Conservation (phyloP, 2,329 filamentous ascomycete species). For the Colletotrichum viniferum region DNA sequence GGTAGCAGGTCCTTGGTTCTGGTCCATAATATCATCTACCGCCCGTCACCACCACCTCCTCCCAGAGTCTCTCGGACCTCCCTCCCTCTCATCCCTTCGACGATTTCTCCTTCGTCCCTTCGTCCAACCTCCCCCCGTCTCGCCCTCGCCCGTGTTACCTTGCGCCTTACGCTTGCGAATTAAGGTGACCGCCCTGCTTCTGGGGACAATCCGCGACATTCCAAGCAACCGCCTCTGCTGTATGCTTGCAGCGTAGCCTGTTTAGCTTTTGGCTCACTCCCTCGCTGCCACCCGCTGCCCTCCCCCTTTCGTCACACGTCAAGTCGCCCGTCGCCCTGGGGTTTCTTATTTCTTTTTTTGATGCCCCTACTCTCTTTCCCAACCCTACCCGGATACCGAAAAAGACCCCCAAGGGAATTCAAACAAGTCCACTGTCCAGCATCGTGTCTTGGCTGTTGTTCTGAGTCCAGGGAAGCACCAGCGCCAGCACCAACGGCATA, state of each 20-base stretch:
- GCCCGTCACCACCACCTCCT: neutral
- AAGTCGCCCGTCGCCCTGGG: neutral
- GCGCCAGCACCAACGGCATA: neutral
- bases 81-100: slow-evolving; percentile 6
- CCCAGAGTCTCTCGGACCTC: slow-evolving; percentile 8
- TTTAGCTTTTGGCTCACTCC: neutral
- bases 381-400: neutral
- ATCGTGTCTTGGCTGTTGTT: neutral
- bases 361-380: neutral
- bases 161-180: neutral
- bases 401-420: neutral
- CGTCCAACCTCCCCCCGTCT: slow-evolving; percentile 10
- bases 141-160: neutral
- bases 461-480: neutral
- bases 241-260: neutral
- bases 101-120: slow-evolving; percentile 7
- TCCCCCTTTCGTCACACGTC: neutral
- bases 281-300: neutral
- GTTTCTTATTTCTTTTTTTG: neutral
- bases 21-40: slow-evolving; percentile 8
- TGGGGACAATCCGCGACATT: slow-evolving; percentile 8
- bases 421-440: neutral
- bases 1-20: neutral
- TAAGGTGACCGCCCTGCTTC: neutral
- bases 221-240: neutral